These are phyloP conservation scores for Citrus glauca DNA, from an alignment of 345 rosid species.

Conservation along the genomic window DNA sequence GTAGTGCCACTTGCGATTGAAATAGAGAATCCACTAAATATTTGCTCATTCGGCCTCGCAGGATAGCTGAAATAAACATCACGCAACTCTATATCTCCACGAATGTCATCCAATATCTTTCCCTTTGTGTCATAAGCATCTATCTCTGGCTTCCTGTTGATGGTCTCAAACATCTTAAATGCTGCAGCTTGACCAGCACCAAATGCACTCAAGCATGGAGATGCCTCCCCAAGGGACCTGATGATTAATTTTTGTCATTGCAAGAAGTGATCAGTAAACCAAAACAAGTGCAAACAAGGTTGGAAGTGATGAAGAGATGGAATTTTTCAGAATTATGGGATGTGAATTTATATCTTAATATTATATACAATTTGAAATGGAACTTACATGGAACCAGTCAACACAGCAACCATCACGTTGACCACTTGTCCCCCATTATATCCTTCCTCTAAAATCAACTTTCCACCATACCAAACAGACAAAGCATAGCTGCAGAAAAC, in stretches of 20 bases:
- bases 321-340: background rate
- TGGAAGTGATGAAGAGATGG: background rate
- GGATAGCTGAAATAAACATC: slow-evolving; percentile 74
- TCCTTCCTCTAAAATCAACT: slow-evolving; percentile 68
- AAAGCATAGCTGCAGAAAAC: slow-evolving; percentile 57
- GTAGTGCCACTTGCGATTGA: slow-evolving; percentile 58
- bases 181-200: slow-evolving; percentile 82
- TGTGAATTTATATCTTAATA: background rate
- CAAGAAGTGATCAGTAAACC: background rate
- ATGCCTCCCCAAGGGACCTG: slow-evolving; percentile 90
- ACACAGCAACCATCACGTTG: slow-evolving; percentile 67
- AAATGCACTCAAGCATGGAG: slow-evolving; percentile 70
- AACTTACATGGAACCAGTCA: slow-evolving; percentile 78
- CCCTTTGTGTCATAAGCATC: slow-evolving; percentile 60
- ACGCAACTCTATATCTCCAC: slow-evolving; percentile 62
- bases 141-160: slow-evolving; percentile 59
- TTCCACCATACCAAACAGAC: slow-evolving; percentile 82
- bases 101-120: slow-evolving; percentile 48
- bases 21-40: slow-evolving; percentile 68
- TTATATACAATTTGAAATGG: background rate
- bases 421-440: slow-evolving; percentile 69
- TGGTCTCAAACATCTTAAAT: slow-evolving; percentile 76
- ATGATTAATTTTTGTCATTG: background rate
- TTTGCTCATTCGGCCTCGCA: slow-evolving; percentile 67
- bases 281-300: background rate